Evolutionary conservation across 2,329 filamentous ascomycete species (phyloP).

Genomic region (Pyrenochaeta sp.): DNA sequence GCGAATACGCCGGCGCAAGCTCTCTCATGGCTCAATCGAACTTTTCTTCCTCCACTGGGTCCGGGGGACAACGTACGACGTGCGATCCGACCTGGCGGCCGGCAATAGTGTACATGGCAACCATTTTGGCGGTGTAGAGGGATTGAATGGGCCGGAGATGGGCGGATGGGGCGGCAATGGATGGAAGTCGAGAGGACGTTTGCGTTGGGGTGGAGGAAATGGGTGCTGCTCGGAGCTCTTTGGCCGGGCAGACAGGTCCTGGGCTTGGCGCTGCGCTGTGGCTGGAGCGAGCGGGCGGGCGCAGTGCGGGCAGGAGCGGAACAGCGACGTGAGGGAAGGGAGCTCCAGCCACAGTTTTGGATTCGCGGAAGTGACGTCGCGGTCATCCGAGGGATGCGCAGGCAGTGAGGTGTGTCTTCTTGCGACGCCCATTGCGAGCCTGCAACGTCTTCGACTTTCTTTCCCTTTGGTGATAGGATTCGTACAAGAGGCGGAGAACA

Average conservation of each 20-base stretch:
- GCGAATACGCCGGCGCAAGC: too few relatives aligned
- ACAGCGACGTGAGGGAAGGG: background rate
- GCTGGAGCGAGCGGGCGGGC: conserved; percentile 7
- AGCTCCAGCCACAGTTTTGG: background rate
- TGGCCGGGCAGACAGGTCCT: too few relatives aligned
- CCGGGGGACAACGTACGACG: conserved; percentile 52
- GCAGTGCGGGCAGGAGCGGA: too few relatives aligned
- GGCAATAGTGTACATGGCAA: conserved; percentile 59
- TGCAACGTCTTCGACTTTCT: background rate
- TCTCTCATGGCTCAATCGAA: conserved; percentile 6
- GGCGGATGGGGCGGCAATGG: conserved; percentile 40
- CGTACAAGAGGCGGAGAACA: too few relatives aligned
- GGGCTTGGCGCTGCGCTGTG: too few relatives aligned
- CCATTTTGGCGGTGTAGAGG: conserved; percentile 52
- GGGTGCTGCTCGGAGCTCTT: conserved; percentile 29
- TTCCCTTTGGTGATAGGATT: background rate
- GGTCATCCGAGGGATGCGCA: conserved; percentile 3
- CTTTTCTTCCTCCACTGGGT: conserved; percentile 21
- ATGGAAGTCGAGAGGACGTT: conserved; percentile 26
- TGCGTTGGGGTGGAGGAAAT: conserved; percentile 10
- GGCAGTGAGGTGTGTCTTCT: conserved; percentile 4
- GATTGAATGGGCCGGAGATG: conserved; percentile 19
- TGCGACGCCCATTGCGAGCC: background rate
- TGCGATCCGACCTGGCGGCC: conserved; percentile 64
- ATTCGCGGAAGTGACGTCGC: conserved; percentile 14